Base-by-base conservation (phyloP, 257 asterid genomes). In the Agastache rugosa region DNA sequence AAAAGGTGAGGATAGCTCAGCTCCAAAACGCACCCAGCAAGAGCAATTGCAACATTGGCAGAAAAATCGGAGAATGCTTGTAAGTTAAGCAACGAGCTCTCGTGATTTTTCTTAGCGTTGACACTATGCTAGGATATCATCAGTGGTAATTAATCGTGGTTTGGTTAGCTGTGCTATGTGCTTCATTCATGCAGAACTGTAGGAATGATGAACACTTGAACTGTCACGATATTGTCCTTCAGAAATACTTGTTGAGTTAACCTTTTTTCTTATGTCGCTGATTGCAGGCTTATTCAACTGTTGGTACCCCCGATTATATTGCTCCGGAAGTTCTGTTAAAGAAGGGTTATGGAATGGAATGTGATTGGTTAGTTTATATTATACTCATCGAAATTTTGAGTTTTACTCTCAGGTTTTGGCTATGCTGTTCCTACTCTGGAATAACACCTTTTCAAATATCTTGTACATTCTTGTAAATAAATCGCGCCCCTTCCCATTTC, bases 271-370 rank as follows among this genome's bases (percentile, higher is more conserved):
- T 75, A 74, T 34, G 58, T 71, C 63, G 16, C 80, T 54, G 80
- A 58, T 74, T 87, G 79, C 90, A 94, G 99, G 99, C 99, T 64
- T 94, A 89, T 79, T 92, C 99, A 42, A 94, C 99, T 8, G 99
- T 94, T 47, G 99, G 99, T 64, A 94, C 97, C 64, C 99, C 97
- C 0, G 99, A 94, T 77, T 93, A 91, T 81, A 93, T 93, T 81
- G 98, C 97, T 78, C 97, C 98, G 25, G 98, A 93, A 80, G 98
- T 93, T 80, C 79, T 91, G 80, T 84, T 91, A 73, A 93, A 93
- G 92, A 93, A 93, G 89, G 98, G 98, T 82, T 93, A 93, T 61
- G 98, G 91, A 78, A 83, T 94, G 97, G 99, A 94, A 85, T 94
- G 99, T 78, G 99, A 94, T 80, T 94, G 99, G 97, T 94, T 79